phyloP scores from a whole-genome alignment of 345 rosid species.

The Pistacia integerrima region DNA sequence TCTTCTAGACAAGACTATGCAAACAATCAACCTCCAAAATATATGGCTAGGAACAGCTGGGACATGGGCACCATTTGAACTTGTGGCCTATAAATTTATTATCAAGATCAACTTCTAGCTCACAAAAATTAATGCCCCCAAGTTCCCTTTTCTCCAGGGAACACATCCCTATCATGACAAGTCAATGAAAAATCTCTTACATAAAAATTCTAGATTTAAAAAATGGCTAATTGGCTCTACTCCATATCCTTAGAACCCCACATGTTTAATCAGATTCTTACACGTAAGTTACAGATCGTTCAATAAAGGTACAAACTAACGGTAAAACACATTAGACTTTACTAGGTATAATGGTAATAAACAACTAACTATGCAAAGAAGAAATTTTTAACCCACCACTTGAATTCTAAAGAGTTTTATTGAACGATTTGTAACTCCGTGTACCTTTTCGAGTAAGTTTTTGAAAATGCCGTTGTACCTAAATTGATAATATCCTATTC shows the following conservation, averaged over 20 bases:
- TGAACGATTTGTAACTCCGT: too few relatives aligned
- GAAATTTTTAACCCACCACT: too few relatives aligned
- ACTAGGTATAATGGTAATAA: too few relatives aligned
- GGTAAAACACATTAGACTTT: too few relatives aligned
- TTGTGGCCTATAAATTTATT: background rate
- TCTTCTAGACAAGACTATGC: background rate
- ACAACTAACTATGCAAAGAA: too few relatives aligned
- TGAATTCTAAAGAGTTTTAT: too few relatives aligned
- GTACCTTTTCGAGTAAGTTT: too few relatives aligned
- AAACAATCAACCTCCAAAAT: background rate
- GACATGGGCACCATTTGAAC: slow-evolving; percentile 13
- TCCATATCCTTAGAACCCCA: background rate
- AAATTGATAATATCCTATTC: too few relatives aligned
- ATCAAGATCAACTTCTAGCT: background rate
- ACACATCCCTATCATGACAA: background rate
- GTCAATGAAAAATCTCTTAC: background rate
- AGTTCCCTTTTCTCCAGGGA: slow-evolving; percentile 2
- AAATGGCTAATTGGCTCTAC: background rate
- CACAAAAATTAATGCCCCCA: background rate
- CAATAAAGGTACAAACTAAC: too few relatives aligned
- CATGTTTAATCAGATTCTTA: too few relatives aligned
- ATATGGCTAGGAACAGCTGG: background rate
- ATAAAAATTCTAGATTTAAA: background rate
- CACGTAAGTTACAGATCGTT: too few relatives aligned
- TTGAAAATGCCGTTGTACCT: too few relatives aligned